Conservation (phyloP, 2,329 filamentous ascomycete genomes). For the Exophiala oligosperma region DNA sequence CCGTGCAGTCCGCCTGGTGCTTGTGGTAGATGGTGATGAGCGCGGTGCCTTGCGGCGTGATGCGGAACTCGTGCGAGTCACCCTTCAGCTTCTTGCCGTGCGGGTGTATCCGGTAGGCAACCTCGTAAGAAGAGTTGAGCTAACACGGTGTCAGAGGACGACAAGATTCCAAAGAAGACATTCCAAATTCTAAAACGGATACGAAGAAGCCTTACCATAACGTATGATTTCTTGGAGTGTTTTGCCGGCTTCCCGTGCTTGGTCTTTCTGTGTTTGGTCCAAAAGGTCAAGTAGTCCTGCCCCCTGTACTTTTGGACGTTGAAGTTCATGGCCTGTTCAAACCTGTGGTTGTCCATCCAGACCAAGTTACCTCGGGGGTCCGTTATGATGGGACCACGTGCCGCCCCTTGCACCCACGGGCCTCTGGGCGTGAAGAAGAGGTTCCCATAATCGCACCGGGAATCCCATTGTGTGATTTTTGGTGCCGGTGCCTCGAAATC, state of each 20-base stretch:
- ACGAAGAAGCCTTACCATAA: conserved; percentile 18
- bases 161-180: conserved; percentile 45
- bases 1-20: conserved; percentile 17
- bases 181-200: conserved; percentile 40
- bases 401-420: conserved; percentile 9
- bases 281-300: conserved; percentile 50
- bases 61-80: conserved; percentile 24
- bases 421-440: conserved; percentile 20
- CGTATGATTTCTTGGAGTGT: conserved; percentile 46
- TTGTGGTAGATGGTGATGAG: conserved; percentile 25
- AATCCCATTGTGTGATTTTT: conserved; percentile 32
- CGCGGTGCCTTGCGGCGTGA: conserved; percentile 22
- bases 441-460: conserved; percentile 39
- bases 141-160: conserved; percentile 49
- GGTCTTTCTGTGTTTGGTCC: conserved; percentile 49
- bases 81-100: conserved; percentile 25
- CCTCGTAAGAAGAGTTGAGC: conserved; percentile 32
- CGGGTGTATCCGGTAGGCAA: conserved; percentile 21
- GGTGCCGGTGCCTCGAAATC: conserved; percentile 22
- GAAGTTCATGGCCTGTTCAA: conserved; percentile 46
- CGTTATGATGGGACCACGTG: conserved; percentile 24
- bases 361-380: conserved; percentile 19
- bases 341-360: conserved; percentile 42
- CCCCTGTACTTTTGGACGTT: conserved; percentile 48
- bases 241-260: conserved; percentile 39